Conservation (phyloP, 78 protist genomes). For the Andalucia godoyi region DNA sequence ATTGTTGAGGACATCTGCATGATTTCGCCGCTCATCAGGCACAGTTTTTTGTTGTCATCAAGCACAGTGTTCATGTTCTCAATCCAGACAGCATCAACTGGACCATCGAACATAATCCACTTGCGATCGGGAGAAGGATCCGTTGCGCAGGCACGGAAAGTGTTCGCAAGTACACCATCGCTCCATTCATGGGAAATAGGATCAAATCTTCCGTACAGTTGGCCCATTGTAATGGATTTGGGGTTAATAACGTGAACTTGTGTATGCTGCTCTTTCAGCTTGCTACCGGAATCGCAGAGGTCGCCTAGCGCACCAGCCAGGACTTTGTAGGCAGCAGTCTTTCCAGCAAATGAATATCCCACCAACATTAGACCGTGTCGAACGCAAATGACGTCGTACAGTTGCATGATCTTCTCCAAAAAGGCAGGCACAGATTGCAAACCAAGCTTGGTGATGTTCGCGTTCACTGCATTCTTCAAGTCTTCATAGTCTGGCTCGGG, state of each 20-base stretch:
- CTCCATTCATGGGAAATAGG: constrained; percentile 46
- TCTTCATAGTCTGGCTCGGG: constrained; percentile 14
- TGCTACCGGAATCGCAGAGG: neutral
- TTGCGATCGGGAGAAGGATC: neutral
- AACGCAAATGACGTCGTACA: constrained; percentile 19
- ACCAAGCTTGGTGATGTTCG: neutral
- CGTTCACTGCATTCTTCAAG: neutral
- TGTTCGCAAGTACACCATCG: constrained; percentile 42
- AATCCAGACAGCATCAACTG: constrained; percentile 70
- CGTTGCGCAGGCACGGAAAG: neutral
- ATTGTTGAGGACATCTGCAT: constrained; percentile 19
- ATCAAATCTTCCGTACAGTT: constrained; percentile 58
- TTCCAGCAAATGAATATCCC: constrained; percentile 38
- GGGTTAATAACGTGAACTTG: constrained; percentile 40
- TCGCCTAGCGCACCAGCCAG: constrained; percentile 6
- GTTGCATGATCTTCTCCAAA: constrained; percentile 8
- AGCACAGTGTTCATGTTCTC: constrained; percentile 48
- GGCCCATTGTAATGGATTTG: constrained; percentile 45
- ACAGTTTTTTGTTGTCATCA: constrained; percentile 48
- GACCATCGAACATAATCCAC: constrained; percentile 66
- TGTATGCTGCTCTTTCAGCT: neutral
- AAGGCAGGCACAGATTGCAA: neutral
- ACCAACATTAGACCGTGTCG: constrained; percentile 63
- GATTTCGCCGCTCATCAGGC: constrained; percentile 36
- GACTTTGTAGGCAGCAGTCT: constrained; percentile 1